phyloP scores from a whole-genome alignment of 768 basidiomycete species.

The Thelephora ganbajun region DNA sequence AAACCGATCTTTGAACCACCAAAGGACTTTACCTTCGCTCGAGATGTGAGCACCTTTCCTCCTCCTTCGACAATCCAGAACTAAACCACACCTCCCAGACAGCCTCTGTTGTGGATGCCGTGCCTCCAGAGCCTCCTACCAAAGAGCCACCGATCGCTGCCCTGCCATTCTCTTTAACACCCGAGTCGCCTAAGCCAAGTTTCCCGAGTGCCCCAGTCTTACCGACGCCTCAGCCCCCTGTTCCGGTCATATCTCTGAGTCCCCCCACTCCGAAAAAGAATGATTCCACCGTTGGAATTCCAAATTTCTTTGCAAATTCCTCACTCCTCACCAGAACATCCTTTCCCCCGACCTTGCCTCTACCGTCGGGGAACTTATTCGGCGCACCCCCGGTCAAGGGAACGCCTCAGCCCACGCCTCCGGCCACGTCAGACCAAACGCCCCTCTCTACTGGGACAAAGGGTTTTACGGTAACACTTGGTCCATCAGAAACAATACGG shows the following conservation, averaged over 20 bases:
- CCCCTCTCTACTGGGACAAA: conserved; percentile 1
- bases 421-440: not conserved
- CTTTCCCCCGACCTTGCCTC: conserved; percentile 8
- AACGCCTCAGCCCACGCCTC: not conserved
- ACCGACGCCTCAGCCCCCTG: conserved; percentile 9
- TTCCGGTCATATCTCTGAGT: conserved; percentile 12
- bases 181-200: conserved; percentile 4
- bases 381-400: not conserved
- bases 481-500: not conserved
- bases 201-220: conserved; percentile 10
- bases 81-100: conserved; percentile 1
- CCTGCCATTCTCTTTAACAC: conserved; percentile 48
- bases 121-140: conserved; percentile 25
- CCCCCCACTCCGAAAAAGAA: conserved; percentile 15
- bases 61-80: not conserved
- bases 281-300: conserved; percentile 21
- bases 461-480: not conserved
- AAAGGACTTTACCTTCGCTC: conserved; percentile 52
- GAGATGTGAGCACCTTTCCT: conserved; percentile 30
- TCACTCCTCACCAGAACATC: conserved; percentile 27
- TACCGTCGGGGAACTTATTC: conserved; percentile 11
- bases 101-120: conserved; percentile 1
- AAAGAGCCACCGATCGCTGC: conserved; percentile 55
- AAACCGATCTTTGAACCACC: conserved; percentile 47
- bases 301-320: conserved; percentile 53